Conservation (phyloP, 257 asterid genomes). For the Thymus mandschuricus region DNA sequence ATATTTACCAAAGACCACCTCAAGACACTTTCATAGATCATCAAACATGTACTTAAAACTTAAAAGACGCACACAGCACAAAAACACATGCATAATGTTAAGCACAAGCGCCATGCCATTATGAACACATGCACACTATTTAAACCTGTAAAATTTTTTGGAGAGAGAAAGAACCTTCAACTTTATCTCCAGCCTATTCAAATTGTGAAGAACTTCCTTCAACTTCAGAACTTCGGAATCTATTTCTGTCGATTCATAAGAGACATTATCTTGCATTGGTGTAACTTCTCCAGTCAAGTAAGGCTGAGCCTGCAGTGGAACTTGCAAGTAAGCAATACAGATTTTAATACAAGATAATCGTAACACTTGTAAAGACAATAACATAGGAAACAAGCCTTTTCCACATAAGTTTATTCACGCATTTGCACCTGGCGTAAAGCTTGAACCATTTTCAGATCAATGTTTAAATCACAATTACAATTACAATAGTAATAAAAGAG, state of each 20-base stretch:
- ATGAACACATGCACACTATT: slow-evolving; percentile 15
- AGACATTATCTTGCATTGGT: slow-evolving; percentile 56
- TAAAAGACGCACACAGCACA: not conserved
- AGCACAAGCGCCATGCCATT: not conserved
- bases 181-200: slow-evolving; percentile 82
- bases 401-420: not conserved
- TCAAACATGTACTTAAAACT: not conserved
- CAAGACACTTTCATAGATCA: not conserved
- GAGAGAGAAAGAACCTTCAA: slow-evolving; percentile 58
- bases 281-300: slow-evolving; percentile 67
- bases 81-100: not conserved
- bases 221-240: slow-evolving; percentile 51
- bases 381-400: not conserved
- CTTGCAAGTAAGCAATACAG: slow-evolving; percentile 27
- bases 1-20: not conserved
- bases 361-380: slow-evolving; percentile 10
- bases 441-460: slow-evolving; percentile 3
- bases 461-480: too few species aligned
- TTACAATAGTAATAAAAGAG: not conserved
- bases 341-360: slow-evolving; percentile 11
- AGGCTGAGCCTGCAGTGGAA: slow-evolving; percentile 64
- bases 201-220: slow-evolving; percentile 61
- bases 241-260: slow-evolving; percentile 41
- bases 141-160: not conserved
- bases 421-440: slow-evolving; percentile 16